Evolutionary conservation across 2,329 filamentous ascomycete genomes (phyloP).

Genomic region (Diaporthe caulivora): DNA sequence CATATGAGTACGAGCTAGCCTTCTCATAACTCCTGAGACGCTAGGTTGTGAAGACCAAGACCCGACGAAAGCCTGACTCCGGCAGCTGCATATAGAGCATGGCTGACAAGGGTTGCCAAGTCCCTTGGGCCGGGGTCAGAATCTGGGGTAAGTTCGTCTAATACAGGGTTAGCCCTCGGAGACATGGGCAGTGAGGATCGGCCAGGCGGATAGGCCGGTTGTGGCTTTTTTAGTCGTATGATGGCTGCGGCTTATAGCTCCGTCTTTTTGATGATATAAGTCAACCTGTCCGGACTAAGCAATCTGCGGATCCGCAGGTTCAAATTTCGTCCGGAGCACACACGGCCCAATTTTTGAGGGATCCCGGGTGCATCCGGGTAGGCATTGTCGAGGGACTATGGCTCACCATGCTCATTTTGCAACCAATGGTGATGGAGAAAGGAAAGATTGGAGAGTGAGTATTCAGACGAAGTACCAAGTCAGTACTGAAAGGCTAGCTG

Average conservation of each 20-base stretch:
- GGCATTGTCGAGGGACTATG: background rate
- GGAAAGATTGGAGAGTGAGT: background rate
- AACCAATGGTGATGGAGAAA: background rate
- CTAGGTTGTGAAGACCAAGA: background rate
- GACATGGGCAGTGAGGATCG: slow-evolving; percentile 28
- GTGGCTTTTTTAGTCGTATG: slow-evolving; percentile 20
- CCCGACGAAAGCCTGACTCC: slow-evolving; percentile 4
- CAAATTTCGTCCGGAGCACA: background rate
- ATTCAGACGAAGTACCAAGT: background rate
- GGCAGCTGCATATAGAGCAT: slow-evolving; percentile 10
- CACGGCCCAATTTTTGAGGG: background rate
- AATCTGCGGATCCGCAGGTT: slow-evolving; percentile 23
- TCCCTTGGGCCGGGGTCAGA: background rate
- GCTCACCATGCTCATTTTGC: background rate
- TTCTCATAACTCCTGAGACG: background rate
- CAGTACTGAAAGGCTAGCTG: background rate
- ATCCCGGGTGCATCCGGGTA: background rate
- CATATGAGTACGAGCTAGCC: background rate
- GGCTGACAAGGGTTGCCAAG: slow-evolving; percentile 14
- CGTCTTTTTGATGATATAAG: background rate
- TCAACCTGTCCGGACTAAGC: background rate
- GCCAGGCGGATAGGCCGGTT: slow-evolving; percentile 18
- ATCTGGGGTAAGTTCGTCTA: slow-evolving; percentile 28
- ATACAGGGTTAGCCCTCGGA: slow-evolving; percentile 30
- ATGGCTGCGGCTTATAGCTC: slow-evolving; percentile 9